phyloP scores from a whole-genome alignment of 164 flowering plant species.

The Nymphaea colorata region DNA sequence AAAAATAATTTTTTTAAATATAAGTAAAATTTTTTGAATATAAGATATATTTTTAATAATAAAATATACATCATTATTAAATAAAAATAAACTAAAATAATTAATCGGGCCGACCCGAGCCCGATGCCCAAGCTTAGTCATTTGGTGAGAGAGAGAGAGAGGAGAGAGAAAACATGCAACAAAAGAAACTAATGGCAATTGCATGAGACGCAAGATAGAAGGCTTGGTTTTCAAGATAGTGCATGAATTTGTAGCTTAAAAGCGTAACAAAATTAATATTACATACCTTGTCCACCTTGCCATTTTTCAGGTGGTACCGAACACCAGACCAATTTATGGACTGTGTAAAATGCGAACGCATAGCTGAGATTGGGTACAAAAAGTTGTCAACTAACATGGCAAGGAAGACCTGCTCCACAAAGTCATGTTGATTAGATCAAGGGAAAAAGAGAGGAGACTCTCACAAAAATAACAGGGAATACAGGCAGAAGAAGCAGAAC shows the following conservation, averaged over 20 bases:
- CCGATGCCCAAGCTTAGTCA: no score
- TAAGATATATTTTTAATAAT: no score
- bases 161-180: neutral
- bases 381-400: conserved; percentile 93
- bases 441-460: neutral
- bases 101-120: no score
- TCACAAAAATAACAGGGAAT: neutral
- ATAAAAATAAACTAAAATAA: no score
- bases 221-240: neutral
- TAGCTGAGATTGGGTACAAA: conserved; percentile 72
- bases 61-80: no score
- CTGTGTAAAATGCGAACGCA: conserved; percentile 81
- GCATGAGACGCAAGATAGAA: neutral
- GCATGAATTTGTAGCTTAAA: neutral
- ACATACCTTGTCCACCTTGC: conserved; percentile 75
- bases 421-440: neutral
- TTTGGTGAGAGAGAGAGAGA: neutral
- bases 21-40: no score
- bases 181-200: neutral
- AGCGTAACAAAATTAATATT: neutral
- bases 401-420: conserved; percentile 54
- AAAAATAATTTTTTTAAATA: no score
- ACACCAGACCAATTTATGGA: conserved; percentile 96
- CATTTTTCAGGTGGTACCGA: conserved; percentile 72
- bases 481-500: neutral